These are phyloP conservation scores for Austroboletus festivus DNA, from an alignment of 768 basidiomycete species.

Conservation along the genomic window DNA sequence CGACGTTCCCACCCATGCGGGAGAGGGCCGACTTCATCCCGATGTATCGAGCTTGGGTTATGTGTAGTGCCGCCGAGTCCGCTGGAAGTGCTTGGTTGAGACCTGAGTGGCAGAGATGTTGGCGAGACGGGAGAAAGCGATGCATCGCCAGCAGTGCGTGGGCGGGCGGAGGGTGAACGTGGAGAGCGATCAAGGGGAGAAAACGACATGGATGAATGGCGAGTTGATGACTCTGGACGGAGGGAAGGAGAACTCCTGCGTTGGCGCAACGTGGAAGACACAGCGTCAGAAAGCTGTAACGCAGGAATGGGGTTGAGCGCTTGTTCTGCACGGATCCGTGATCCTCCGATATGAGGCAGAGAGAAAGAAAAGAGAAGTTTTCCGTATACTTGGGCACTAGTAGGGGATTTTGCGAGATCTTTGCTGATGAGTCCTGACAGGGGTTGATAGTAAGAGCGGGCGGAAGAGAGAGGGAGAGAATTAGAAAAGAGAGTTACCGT, in stretches of 20 bases:
- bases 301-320: slow-evolving; percentile 14
- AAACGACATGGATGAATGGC: slow-evolving; percentile 20
- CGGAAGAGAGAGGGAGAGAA: neutral
- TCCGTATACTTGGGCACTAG: slow-evolving; percentile 61
- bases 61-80: slow-evolving; percentile 5
- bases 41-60: slow-evolving; percentile 30
- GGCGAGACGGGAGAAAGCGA: slow-evolving; percentile 8
- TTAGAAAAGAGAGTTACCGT: slow-evolving; percentile 33
- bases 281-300: slow-evolving; percentile 13
- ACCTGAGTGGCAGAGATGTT: slow-evolving; percentile 12
- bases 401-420: slow-evolving; percentile 42
- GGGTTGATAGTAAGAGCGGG: slow-evolving; percentile 1
- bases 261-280: slow-evolving; percentile 12
- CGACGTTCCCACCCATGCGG: slow-evolving; percentile 85
- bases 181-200: slow-evolving; percentile 7
- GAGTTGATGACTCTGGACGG: slow-evolving; percentile 19
- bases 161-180: slow-evolving; percentile 5
- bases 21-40: slow-evolving; percentile 61
- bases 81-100: slow-evolving; percentile 9
- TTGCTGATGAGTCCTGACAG: slow-evolving; percentile 62
- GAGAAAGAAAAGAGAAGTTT: slow-evolving; percentile 70
- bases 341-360: slow-evolving; percentile 31
- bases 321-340: slow-evolving; percentile 17
- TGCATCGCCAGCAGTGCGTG: slow-evolving; percentile 20
- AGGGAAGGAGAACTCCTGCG: slow-evolving; percentile 25